Conservation (phyloP, 2,329 filamentous ascomycete species). For the Aspergillus hiratsukae region DNA sequence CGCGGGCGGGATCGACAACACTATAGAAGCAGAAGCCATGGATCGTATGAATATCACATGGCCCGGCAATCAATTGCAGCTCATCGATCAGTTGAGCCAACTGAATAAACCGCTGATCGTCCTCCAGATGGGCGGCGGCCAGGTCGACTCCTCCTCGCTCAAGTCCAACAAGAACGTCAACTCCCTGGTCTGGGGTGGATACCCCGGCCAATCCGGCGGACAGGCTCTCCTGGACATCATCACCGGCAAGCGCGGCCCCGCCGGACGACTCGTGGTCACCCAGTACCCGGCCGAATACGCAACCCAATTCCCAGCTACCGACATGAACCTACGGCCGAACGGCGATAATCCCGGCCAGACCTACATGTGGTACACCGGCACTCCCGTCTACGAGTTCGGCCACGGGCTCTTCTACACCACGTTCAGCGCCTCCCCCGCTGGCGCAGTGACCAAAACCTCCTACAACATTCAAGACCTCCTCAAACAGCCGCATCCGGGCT, state of each 20-base stretch:
- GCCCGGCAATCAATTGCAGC: conserved; percentile 40
- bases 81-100: conserved; percentile 34
- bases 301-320: conserved; percentile 35
- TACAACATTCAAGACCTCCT: conserved; percentile 35
- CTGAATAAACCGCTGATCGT: conserved; percentile 39
- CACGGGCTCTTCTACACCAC: conserved; percentile 44
- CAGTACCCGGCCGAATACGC: conserved; percentile 43
- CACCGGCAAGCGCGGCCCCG: conserved; percentile 38
- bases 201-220: conserved; percentile 43
- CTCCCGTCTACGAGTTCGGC: conserved; percentile 40
- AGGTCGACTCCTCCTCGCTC: conserved; percentile 40
- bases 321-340: conserved; percentile 40
- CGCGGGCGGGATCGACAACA: conserved; percentile 41
- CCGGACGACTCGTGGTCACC: conserved; percentile 38
- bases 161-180: conserved; percentile 37
- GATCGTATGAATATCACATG: conserved; percentile 42
- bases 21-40: conserved; percentile 38
- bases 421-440: conserved; percentile 24
- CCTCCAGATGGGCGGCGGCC: conserved; percentile 42
- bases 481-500: conserved; percentile 21
- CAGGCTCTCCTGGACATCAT: conserved; percentile 40
- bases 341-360: conserved; percentile 40
- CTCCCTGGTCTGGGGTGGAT: conserved; percentile 42
- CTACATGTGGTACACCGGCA: conserved; percentile 42
- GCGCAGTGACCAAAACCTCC: conserved; percentile 1